Base-by-base conservation (phyloP, 164 flowering plant species). In the Saururus chinensis region DNA sequence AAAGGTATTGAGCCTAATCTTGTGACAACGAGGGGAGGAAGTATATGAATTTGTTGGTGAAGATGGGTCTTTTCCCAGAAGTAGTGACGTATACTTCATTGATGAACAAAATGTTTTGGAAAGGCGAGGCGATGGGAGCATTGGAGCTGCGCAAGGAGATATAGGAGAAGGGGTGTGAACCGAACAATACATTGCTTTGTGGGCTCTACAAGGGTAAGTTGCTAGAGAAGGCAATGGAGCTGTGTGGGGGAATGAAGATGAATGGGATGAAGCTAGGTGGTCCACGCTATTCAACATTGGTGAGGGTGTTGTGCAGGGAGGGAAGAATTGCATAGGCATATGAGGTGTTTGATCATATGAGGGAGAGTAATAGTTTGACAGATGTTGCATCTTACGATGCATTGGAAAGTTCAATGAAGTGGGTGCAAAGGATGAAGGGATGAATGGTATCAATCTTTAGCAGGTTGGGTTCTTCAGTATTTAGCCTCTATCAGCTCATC, bases 61-160 rank as follows among this genome's bases (percentile, higher is more conserved):
- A 82, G 57, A 70, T 70, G 76, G 99, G 97, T n/a, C 80, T 76
- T 77, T 69, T 75, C 64, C 92, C 95, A 0, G 96, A 89, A 76
- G 79, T 80, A 0, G 86, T 89, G 25, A 89, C 96, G 0, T 92
- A 88, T 63, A 93, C 96, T 7, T 77, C 96, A 0, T 69, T 93
- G 70, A 90, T 93, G 97, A 88, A 88, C 75, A 97, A 97, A 55
- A 75, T 93, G 90, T 93, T 96, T 66, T 68, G 95, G 66, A 83
- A 90, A 63, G 82, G 90, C 51, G 77, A 90, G 62, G 79, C 83
- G 4, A 40, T 79, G 62, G 88, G 88, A 13, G 96, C 97, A 4
- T 16, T 90, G 72, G 72, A 51, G 0, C 76, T 90, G 68, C 66
- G 90, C 71, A 74, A 60, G 57, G 87, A 84, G 77, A 90, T 93